These are phyloP conservation scores for Silene uniflora DNA, from an alignment of 148 eudicot genomes.

Conservation along the genomic window DNA sequence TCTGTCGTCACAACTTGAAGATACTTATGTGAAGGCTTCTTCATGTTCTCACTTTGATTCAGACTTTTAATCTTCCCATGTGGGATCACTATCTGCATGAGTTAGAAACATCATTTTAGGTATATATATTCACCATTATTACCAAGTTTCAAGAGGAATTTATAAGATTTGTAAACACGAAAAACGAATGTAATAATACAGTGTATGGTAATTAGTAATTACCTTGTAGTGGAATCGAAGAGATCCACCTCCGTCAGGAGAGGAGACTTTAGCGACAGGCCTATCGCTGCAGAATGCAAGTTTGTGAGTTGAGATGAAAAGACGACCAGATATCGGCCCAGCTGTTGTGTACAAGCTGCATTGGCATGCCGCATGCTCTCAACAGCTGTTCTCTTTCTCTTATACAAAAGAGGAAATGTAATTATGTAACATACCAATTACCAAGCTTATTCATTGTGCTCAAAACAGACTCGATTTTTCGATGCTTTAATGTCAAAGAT, in stretches of 20 bases:
- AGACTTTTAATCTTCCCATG: conserved; percentile 30
- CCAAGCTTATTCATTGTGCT: conserved; percentile 31
- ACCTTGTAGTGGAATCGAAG: conserved; percentile 25
- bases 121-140: too few relatives aligned
- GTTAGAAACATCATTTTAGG: not conserved
- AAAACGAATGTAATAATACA: not conserved
- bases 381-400: conserved; percentile 21
- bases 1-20: conserved; percentile 32
- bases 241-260: too few relatives aligned
- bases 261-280: too few relatives aligned
- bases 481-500: conserved; percentile 14
- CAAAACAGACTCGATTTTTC: conserved; percentile 18
- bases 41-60: conserved; percentile 25
- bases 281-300: too few relatives aligned
- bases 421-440: conserved; percentile 18
- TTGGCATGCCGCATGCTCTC: not conserved
- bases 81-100: conserved; percentile 32
- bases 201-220: too few relatives aligned
- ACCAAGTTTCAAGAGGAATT: not conserved
- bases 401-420: not conserved
- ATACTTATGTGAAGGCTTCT: conserved; percentile 38
- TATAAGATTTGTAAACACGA: not conserved
- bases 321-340: too few relatives aligned
- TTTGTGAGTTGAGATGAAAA: too few relatives aligned
- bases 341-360: conserved; percentile 29